A percentile compares a stretch with the other conserved stretches of the same genome.
Evolutionary conservation across 768 basidiomycete species (phyloP).

Genomic region (Rubroboletus satanas): DNA sequence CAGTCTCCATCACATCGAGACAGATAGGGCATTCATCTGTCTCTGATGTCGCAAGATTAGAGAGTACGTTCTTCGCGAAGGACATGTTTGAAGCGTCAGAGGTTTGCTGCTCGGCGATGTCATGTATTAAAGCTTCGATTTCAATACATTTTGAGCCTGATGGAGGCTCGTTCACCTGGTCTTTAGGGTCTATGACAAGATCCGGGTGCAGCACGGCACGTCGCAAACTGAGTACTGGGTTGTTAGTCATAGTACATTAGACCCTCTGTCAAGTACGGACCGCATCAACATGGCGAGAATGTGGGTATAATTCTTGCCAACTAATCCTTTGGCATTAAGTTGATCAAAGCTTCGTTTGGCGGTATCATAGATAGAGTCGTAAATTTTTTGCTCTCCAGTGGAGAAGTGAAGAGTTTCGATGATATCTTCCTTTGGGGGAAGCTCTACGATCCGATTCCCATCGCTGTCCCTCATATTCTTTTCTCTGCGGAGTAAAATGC

Average conservation of each 20-base stretch:
- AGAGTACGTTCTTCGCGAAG: conserved; percentile 64
- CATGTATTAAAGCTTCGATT: conserved; percentile 56
- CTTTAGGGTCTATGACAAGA: conserved; percentile 62
- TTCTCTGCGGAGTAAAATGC: conserved; percentile 81
- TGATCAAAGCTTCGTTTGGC: conserved; percentile 80
- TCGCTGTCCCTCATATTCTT: conserved; percentile 88
- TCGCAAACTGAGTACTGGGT: conserved; percentile 54
- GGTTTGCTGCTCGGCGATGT: conserved; percentile 40
- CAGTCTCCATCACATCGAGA: conserved; percentile 69
- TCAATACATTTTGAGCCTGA: conserved; percentile 41
- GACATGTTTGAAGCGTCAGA: conserved; percentile 32
- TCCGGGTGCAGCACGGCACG: conserved; percentile 91
- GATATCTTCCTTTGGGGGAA: conserved; percentile 79
- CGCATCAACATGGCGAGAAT: conserved; percentile 95
- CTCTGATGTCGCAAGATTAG: conserved; percentile 47
- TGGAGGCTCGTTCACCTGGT: conserved; percentile 34
- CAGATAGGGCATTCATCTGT: conserved; percentile 80
- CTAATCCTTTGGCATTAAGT: conserved; percentile 71
- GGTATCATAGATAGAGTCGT: conserved; percentile 78
- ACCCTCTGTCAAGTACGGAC: conserved; percentile 38
- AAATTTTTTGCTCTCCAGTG: conserved; percentile 76
- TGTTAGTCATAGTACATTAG: conserved; percentile 3
- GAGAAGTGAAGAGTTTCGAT: conserved; percentile 81
- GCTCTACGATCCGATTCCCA: conserved; percentile 83
- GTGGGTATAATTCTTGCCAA: conserved; percentile 79